These are phyloP conservation scores for Poa pratensis DNA, from an alignment of 176 grass and related monocot genomes.

Conservation along the genomic window DNA sequence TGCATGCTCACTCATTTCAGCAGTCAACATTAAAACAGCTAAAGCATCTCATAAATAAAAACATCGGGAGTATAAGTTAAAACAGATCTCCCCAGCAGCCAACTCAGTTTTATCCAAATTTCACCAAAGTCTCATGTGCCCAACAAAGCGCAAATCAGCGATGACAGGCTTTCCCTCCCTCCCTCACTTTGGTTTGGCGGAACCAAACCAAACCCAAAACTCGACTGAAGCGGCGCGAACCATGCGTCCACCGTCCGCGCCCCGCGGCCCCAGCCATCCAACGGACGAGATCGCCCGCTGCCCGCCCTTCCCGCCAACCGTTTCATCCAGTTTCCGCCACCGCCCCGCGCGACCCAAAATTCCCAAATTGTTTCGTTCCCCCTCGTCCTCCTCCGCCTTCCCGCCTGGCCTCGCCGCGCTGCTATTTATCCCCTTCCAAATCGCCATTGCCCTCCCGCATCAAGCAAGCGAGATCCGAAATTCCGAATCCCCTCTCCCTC, in stretches of 20 bases:
- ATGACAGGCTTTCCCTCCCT: background rate
- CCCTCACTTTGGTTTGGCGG: background rate
- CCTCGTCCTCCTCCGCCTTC: background rate
- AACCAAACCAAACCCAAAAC: background rate
- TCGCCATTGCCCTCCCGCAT: background rate
- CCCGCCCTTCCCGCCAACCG: constrained; percentile 3
- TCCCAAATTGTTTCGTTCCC: constrained; percentile 15
- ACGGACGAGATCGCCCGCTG: background rate
- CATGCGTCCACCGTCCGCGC: background rate
- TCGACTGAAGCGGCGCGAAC: background rate
- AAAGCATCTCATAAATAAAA: no score
- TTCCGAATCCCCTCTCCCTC: background rate
- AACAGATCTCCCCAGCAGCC: no score
- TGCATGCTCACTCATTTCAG: no score
- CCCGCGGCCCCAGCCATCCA: background rate
- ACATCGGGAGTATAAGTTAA: no score
- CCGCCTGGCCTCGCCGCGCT: background rate
- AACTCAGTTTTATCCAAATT: background rate
- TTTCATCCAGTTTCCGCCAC: constrained; percentile 14
- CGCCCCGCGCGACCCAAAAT: background rate
- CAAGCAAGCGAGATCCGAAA: background rate
- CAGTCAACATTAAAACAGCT: no score
- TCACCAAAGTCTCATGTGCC: background rate
- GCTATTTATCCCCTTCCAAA: constrained; percentile 23
- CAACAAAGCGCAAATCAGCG: background rate